Evolutionary conservation across 495 filamentous ascomycete species (phyloP).

Genomic region (Aspergillus kassunensis): DNA sequence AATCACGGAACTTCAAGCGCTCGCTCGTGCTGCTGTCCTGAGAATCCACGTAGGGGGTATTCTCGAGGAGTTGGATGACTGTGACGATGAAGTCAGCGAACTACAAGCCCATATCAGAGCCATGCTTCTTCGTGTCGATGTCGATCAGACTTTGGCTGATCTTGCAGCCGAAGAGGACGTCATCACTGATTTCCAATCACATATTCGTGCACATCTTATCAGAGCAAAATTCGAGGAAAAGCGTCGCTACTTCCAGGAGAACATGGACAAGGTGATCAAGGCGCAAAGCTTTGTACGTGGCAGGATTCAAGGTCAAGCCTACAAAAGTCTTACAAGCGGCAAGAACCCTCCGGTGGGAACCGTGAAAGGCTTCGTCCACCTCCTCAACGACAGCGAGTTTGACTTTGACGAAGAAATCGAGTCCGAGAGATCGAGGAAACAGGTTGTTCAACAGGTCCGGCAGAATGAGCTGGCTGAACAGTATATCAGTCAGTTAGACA

Average conservation of each 20-base stretch:
- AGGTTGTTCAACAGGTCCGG: slow-evolving; percentile 92
- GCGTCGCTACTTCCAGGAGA: slow-evolving; percentile 82
- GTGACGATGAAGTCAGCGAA: slow-evolving; percentile 65
- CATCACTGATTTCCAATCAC: slow-evolving; percentile 70
- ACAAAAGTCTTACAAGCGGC: slow-evolving; percentile 92
- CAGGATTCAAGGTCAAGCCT: slow-evolving; percentile 93
- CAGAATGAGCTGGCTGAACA: slow-evolving; percentile 97
- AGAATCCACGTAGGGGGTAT: slow-evolving; percentile 67
- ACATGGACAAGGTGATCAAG: slow-evolving; percentile 99
- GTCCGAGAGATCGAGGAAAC: slow-evolving; percentile 87
- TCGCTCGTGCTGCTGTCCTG: slow-evolving; percentile 68
- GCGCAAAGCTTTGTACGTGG: slow-evolving; percentile 94
- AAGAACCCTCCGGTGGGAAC: slow-evolving; percentile 96
- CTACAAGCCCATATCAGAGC: slow-evolving; percentile 75
- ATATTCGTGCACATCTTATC: slow-evolving; percentile 68
- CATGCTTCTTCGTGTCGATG: slow-evolving; percentile 67
- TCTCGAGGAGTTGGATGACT: slow-evolving; percentile 71
- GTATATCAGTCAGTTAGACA: slow-evolving; percentile 96
- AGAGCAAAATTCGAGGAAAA: slow-evolving; percentile 76
- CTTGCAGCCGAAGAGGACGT: slow-evolving; percentile 77
- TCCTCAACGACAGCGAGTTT: slow-evolving; percentile 96
- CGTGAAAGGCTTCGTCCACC: slow-evolving; percentile 94
- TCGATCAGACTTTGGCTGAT: slow-evolving; percentile 65
- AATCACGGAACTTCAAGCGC: slow-evolving; percentile 67
- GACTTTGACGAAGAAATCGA: slow-evolving; percentile 99